Conservation (phyloP, 2,329 filamentous ascomycete species). For the Phaeophleospora eucalypticola region DNA sequence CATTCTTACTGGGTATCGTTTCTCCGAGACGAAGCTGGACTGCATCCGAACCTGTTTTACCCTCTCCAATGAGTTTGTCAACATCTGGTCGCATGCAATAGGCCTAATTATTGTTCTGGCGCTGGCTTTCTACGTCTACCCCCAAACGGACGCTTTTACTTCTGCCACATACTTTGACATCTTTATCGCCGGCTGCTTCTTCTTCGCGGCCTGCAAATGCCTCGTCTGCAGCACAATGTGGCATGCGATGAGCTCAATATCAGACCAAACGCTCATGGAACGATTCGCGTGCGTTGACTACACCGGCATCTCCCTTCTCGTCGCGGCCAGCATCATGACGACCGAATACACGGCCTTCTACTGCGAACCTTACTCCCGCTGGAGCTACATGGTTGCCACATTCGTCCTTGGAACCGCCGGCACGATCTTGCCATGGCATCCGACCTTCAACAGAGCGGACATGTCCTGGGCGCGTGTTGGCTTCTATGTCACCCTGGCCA, state of each 20-base stretch:
- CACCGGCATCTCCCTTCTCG: conserved; percentile 90
- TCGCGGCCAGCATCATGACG: conserved; percentile 94
- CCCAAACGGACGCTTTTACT: conserved; percentile 78
- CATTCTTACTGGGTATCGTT: conserved; percentile 87
- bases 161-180: conserved; percentile 84
- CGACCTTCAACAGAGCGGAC: conserved; percentile 84
- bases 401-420: conserved; percentile 77
- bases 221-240: conserved; percentile 92
- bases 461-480: conserved; percentile 90
- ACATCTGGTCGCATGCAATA: conserved; percentile 95
- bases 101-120: conserved; percentile 83
- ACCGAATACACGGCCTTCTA: conserved; percentile 99
- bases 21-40: conserved; percentile 84
- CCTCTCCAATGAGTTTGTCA: conserved; percentile 88
- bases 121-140: conserved; percentile 95
- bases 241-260: conserved; percentile 98
- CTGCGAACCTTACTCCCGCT: conserved; percentile 84
- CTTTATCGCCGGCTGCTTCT: conserved; percentile 88
- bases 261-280: conserved; percentile 82
- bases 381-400: conserved; percentile 79
- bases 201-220: conserved; percentile 92
- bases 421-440: conserved; percentile 92
- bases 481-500: conserved; percentile 83
- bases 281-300: conserved; percentile 98
- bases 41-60: conserved; percentile 74